These are phyloP conservation scores for Mycena polygramma DNA, from an alignment of 768 basidiomycete genomes.

Conservation along the genomic window DNA sequence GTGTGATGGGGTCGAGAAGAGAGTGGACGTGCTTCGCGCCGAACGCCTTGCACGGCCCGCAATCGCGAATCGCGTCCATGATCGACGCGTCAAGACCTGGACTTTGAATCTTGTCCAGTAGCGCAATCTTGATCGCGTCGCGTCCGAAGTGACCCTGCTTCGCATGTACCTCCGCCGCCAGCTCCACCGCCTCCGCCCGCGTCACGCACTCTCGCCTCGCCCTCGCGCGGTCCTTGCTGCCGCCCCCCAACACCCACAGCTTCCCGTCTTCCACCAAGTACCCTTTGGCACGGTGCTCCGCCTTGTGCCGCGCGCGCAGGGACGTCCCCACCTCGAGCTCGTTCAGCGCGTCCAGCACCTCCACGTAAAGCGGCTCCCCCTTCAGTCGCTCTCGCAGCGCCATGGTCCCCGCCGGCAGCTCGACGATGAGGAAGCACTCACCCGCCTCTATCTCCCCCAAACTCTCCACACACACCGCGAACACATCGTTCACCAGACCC, in stretches of 20 bases:
- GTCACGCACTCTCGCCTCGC: slow-evolving; percentile 17
- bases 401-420: slow-evolving; percentile 4
- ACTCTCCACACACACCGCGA: neutral
- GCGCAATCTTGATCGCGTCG: slow-evolving; percentile 34
- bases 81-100: slow-evolving; percentile 40
- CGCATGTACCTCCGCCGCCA: slow-evolving; percentile 19
- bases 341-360: slow-evolving; percentile 9
- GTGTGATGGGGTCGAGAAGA: slow-evolving; percentile 44
- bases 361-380: slow-evolving; percentile 14
- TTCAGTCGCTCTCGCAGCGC: slow-evolving; percentile 25
- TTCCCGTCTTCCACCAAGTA: slow-evolving; percentile 26
- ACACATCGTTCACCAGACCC: slow-evolving; percentile 33
- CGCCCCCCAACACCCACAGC: slow-evolving; percentile 24
- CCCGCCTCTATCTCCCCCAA: neutral
- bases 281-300: neutral
- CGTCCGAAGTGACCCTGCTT: slow-evolving; percentile 40
- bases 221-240: neutral
- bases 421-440: neutral
- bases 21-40: slow-evolving; percentile 40
- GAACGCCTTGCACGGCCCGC: slow-evolving; percentile 43
- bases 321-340: slow-evolving; percentile 10
- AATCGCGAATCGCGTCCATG: slow-evolving; percentile 38
- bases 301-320: neutral
- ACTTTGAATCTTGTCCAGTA: slow-evolving; percentile 25
- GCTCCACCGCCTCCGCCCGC: slow-evolving; percentile 21